Conservation (phyloP, 176 grass and related monocot genomes). For the Leersia perrieri region DNA sequence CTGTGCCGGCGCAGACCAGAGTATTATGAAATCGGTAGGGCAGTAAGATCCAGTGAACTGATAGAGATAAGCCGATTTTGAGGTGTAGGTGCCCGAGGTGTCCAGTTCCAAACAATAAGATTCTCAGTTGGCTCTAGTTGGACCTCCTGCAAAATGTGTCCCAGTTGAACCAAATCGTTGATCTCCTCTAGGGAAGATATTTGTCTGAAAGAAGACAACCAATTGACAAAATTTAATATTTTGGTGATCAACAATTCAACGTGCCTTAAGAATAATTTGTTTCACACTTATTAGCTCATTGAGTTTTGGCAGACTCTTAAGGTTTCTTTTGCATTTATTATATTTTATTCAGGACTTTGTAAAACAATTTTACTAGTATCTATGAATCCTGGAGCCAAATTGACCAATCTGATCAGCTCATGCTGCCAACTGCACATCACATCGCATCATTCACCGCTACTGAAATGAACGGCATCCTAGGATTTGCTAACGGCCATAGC, state of each 20-base stretch:
- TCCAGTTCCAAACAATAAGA: no score
- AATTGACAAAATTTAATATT: neutral
- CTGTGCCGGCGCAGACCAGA: no score
- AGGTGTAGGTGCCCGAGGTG: no score
- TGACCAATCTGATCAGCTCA: neutral
- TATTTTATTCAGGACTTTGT: neutral
- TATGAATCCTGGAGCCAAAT: neutral
- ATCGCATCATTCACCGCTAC: neutral
- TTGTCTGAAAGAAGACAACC: no score
- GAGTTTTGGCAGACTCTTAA: neutral
- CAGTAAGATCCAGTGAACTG: no score
- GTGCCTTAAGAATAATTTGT: neutral
- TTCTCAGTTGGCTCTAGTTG: no score
- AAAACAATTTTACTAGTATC: no score
- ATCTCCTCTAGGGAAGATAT: no score
- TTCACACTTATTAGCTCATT: neutral
- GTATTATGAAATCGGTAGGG: no score
- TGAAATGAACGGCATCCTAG: neutral
- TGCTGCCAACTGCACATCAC: neutral
- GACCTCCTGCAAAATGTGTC: no score
- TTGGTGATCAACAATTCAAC: neutral
- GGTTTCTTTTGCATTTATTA: neutral
- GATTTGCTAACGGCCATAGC: neutral
- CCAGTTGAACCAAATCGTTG: no score
- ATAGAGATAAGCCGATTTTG: no score